phyloP scores from a whole-genome alignment of 176 grass and related monocot genomes.

The Oryza nivara region DNA sequence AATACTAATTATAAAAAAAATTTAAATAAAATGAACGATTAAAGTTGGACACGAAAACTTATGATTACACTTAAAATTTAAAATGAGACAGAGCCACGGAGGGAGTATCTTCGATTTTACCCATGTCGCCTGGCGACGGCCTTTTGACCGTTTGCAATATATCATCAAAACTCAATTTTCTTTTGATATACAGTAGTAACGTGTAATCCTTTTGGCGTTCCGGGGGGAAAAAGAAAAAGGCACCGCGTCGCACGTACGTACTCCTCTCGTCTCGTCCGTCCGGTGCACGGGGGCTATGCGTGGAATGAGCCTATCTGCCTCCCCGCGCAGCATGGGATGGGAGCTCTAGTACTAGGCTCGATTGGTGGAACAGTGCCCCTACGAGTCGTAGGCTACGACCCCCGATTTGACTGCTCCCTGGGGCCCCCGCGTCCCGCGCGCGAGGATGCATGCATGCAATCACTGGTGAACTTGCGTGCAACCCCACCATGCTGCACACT shows the following conservation, averaged over 20 bases:
- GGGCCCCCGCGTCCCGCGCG: background rate
- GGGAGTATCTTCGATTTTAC: too few relatives aligned
- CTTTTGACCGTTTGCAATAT: too few relatives aligned
- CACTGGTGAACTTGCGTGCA: constrained; percentile 11
- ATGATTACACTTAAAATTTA: too few relatives aligned
- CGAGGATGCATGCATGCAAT: background rate
- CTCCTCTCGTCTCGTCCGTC: background rate
- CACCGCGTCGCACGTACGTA: background rate
- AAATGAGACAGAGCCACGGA: too few relatives aligned
- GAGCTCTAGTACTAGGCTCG: background rate
- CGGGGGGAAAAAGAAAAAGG: too few relatives aligned
- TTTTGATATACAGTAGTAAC: too few relatives aligned
- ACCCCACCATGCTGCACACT: constrained; percentile 19
- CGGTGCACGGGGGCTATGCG: constrained; percentile 16
- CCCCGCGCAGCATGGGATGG: background rate
- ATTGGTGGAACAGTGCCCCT: constrained; percentile 9
- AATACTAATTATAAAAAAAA: too few relatives aligned
- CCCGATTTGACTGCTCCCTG: background rate
- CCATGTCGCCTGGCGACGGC: too few relatives aligned
- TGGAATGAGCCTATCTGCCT: constrained; percentile 21
- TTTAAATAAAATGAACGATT: too few relatives aligned
- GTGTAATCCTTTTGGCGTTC: too few relatives aligned
- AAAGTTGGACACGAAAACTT: too few relatives aligned
- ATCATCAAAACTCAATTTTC: too few relatives aligned
- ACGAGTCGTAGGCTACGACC: constrained; percentile 9